These are phyloP conservation scores for Penicillium atrosanguineum DNA, from an alignment of 495 filamentous ascomycete genomes.

Conservation along the genomic window DNA sequence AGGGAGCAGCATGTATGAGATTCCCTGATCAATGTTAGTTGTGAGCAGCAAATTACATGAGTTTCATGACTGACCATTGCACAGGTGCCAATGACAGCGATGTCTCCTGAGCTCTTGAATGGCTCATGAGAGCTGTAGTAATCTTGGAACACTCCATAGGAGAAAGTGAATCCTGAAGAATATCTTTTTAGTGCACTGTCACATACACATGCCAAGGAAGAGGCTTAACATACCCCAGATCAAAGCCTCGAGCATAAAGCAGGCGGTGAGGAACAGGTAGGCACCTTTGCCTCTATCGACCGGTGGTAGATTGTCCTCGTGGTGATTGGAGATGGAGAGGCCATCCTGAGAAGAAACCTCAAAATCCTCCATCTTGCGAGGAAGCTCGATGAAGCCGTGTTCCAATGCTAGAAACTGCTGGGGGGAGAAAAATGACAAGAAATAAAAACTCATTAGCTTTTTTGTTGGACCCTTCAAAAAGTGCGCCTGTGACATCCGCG, in stretches of 20 bases:
- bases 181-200: neutral
- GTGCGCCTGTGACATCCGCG: neutral
- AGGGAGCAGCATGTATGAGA: slow-evolving; percentile 52
- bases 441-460: neutral
- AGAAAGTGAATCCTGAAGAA: slow-evolving; percentile 58
- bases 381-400: too few species aligned
- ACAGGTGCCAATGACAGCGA: slow-evolving; percentile 46
- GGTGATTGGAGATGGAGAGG: slow-evolving; percentile 19
- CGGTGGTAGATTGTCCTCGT: slow-evolving; percentile 35
- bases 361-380: slow-evolving; percentile 8
- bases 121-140: slow-evolving; percentile 52
- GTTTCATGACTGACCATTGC: slow-evolving; percentile 29
- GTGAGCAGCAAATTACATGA: neutral
- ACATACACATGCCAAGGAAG: neutral
- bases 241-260: slow-evolving; percentile 63
- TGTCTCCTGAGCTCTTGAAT: slow-evolving; percentile 40
- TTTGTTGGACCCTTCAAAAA: neutral
- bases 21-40: slow-evolving; percentile 26
- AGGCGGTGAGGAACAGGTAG: slow-evolving; percentile 61
- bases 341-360: slow-evolving; percentile 9
- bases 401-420: neutral
- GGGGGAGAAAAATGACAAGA: neutral
- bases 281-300: slow-evolving; percentile 61
- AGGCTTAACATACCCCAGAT: slow-evolving; percentile 56
- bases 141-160: slow-evolving; percentile 60